These are phyloP conservation scores for Rosellinia necatrix DNA, from an alignment of 2,329 filamentous ascomycete genomes.

Conservation along the genomic window DNA sequence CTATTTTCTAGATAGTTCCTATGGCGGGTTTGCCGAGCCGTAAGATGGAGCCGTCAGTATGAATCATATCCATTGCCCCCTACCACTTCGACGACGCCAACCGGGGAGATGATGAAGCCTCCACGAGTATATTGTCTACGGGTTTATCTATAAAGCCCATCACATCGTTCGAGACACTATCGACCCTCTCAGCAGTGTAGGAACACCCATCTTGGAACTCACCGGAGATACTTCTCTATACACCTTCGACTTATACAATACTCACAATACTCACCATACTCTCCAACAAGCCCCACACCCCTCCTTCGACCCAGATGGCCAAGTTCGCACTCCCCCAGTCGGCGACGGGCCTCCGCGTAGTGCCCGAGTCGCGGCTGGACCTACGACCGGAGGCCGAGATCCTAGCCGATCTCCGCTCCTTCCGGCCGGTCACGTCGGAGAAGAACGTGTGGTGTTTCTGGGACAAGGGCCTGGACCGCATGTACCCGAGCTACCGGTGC, in stretches of 20 bases:
- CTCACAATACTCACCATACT: not conserved
- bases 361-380: conserved; percentile 33
- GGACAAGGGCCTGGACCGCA: conserved; percentile 45
- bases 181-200: not conserved
- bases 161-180: not conserved
- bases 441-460: conserved; percentile 54
- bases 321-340: conserved; percentile 32
- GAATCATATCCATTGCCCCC: conserved; percentile 17
- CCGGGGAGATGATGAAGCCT: not conserved
- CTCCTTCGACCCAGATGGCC: not conserved
- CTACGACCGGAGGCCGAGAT: conserved; percentile 42
- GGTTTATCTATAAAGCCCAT: not conserved
- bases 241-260: too few relatives aligned
- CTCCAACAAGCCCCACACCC: not conserved
- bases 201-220: not conserved
- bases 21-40: too few relatives aligned
- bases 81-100: not conserved
- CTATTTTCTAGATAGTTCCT: too few relatives aligned
- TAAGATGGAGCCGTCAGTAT: conserved; percentile 7
- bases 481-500: conserved; percentile 45
- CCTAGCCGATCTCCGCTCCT: conserved; percentile 31
- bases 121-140: not conserved
- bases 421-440: conserved; percentile 44
- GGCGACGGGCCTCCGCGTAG: conserved; percentile 30
- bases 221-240: not conserved